Percentiles rank a stretch among this genome's conserved stretches.
Evolutionary conservation across 306 rosid species (phyloP).

Genomic region (Inga leiocalycina): DNA sequence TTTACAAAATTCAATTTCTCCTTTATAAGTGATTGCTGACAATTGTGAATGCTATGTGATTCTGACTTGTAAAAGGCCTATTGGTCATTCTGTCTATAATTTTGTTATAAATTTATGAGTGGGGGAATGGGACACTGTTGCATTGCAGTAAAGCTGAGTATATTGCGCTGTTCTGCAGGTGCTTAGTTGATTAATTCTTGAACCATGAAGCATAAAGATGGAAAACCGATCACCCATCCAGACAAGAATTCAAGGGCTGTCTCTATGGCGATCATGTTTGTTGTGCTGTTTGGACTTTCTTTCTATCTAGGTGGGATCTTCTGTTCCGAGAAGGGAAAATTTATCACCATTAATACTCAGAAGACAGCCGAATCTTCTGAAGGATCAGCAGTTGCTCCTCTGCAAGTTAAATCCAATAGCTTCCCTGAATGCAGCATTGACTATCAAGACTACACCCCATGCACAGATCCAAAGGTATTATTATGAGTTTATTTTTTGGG

Average conservation of each 20-base stretch:
- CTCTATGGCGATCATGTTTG: constrained; percentile 50
- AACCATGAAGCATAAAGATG: constrained; percentile 92
- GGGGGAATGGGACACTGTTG: neutral
- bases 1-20: constrained; percentile 21
- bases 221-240: constrained; percentile 60
- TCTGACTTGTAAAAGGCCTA: neutral
- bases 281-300: constrained; percentile 76
- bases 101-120: neutral
- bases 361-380: constrained; percentile 48
- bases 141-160: neutral
- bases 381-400: constrained; percentile 48
- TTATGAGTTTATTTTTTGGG: neutral
- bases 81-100: neutral
- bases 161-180: constrained; percentile 50
- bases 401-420: constrained; percentile 48
- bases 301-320: constrained; percentile 93
- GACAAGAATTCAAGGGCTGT: constrained; percentile 55
- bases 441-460: constrained; percentile 94
- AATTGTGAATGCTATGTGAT: constrained; percentile 11
- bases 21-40: neutral
- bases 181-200: constrained; percentile 34
- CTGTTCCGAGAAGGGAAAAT: constrained; percentile 53
- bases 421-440: constrained; percentile 75
- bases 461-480: constrained; percentile 96
- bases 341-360: constrained; percentile 34